Evolutionary conservation across 257 asterid species (phyloP).

Genomic region (Verbascum thapsus): DNA sequence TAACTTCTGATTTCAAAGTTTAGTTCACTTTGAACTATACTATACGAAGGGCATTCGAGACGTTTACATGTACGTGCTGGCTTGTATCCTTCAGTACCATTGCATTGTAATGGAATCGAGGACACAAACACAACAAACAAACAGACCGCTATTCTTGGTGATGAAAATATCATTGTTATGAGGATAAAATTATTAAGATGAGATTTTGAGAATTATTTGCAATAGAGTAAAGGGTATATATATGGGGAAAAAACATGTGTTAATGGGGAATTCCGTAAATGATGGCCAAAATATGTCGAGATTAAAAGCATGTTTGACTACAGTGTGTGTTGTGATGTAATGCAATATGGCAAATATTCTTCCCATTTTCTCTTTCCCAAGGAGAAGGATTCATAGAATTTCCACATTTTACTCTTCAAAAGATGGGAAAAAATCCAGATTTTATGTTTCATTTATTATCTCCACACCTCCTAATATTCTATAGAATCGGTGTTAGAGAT

Average conservation of each 20-base stretch:
- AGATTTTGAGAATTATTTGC: no score
- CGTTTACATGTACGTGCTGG: slow-evolving; percentile 23
- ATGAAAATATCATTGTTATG: no score
- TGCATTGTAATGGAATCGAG: neutral
- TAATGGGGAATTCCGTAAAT: no score
- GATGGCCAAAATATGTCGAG: no score
- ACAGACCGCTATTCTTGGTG: slow-evolving; percentile 1
- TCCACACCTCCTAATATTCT: neutral
- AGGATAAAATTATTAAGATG: no score
- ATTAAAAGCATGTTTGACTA: neutral
- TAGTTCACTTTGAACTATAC: slow-evolving; percentile 5
- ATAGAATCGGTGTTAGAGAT: no score
- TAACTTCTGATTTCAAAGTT: slow-evolving; percentile 37
- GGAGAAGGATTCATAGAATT: neutral
- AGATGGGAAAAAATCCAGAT: neutral
- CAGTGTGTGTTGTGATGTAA: neutral
- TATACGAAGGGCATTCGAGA: slow-evolving; percentile 26
- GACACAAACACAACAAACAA: neutral
- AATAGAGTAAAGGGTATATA: slow-evolving; percentile 25
- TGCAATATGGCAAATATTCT: neutral
- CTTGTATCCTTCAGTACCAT: slow-evolving; percentile 1
- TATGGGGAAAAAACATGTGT: neutral
- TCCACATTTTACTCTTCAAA: neutral
- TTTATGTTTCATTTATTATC: neutral
- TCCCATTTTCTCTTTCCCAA: neutral